These are phyloP conservation scores for Calamus simplicifolius DNA, from an alignment of 176 grass and related monocot genomes.

Conservation along the genomic window DNA sequence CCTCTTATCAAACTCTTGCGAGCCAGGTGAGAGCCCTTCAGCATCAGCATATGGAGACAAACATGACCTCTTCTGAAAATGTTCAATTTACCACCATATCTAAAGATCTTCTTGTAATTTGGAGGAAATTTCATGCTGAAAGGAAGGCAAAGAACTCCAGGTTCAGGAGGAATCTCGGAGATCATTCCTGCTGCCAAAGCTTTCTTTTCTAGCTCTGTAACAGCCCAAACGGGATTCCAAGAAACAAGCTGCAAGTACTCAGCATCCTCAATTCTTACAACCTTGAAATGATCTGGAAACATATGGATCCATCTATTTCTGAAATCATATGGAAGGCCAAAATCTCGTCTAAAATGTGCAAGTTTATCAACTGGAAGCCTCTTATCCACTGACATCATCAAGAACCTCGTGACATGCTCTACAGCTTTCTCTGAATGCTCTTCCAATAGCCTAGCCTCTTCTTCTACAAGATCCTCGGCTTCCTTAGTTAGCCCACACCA, in stretches of 20 bases:
- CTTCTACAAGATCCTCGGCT: constrained; percentile 52
- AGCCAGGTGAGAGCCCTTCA: constrained; percentile 43
- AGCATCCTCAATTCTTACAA: constrained; percentile 39
- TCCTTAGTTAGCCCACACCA: constrained; percentile 52
- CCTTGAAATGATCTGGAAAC: constrained; percentile 58
- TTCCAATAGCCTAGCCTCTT: constrained; percentile 65
- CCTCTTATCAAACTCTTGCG: constrained; percentile 75
- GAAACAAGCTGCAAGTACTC: constrained; percentile 60
- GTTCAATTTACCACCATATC: constrained; percentile 37
- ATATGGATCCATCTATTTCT: constrained; percentile 54
- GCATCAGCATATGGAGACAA: constrained; percentile 73
- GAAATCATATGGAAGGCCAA: constrained; percentile 72
- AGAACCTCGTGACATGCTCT: constrained; percentile 53
- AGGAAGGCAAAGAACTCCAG: constrained; percentile 57
- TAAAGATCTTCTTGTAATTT: constrained; percentile 57
- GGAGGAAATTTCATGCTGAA: constrained; percentile 73
- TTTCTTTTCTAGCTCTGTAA: constrained; percentile 80
- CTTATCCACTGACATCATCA: constrained; percentile 74
- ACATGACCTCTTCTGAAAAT: constrained; percentile 56
- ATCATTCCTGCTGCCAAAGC: constrained; percentile 13
- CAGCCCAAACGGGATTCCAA: constrained; percentile 64
- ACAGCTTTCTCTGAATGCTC: constrained; percentile 23
- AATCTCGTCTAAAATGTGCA: constrained; percentile 57
- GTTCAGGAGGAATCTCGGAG: constrained; percentile 6
- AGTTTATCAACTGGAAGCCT: constrained; percentile 57